Base-by-base conservation (phyloP, 345 rosid species). In the Bruguiera sexangula region DNA sequence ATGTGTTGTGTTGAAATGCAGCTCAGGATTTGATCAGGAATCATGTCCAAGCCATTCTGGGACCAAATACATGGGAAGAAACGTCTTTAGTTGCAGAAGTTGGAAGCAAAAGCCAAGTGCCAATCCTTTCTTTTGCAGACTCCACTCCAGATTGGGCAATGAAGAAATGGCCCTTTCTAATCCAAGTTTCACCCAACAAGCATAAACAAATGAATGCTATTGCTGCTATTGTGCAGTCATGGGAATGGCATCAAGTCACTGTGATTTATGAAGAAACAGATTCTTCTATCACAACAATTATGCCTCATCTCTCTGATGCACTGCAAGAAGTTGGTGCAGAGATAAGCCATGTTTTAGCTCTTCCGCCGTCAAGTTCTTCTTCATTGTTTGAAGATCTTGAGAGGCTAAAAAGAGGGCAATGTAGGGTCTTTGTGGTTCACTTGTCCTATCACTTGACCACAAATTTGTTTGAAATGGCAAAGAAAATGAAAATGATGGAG, bases 371-470 rank as follows among this genome's bases (percentile, higher is more conserved):
- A 4, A n/a, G 29, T 27, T 20, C 69, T 61, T 52, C 56, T 15
- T 61, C 66, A 5, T 4, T 69, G 27, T 51, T 50, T 1, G 19
- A 34, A 56, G 72, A 68, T 18, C 73, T 69, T 36, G 36, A 60
- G 29, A 37, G n/a, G 6, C 34, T 69, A 20, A 2, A 21, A 15
- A 2, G 20, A 50, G 43, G 60, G 22, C 26, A 54, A 13, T 81
- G 77, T 34, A 71, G 81, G 53, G 79, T 81, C 51, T 81, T 81
- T 53, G 60, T 81, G 13, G 81, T 77, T 20, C 84, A 77, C 71
- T n/a, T 53, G 37, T 68, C 81, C 0, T 24, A 39, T 1, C 34
- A 61, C 30, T 1, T 77, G 60, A 72, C 79, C 2, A 50, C 1
- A 2, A 51, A 15, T 27, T 31, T 81, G 18, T 77, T 77, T 34